Percentiles rank a stretch among this genome's conserved stretches.
These are phyloP conservation scores for Pythium monospermum DNA, from an alignment of 352 stramenopile species.

Conservation along the genomic window DNA sequence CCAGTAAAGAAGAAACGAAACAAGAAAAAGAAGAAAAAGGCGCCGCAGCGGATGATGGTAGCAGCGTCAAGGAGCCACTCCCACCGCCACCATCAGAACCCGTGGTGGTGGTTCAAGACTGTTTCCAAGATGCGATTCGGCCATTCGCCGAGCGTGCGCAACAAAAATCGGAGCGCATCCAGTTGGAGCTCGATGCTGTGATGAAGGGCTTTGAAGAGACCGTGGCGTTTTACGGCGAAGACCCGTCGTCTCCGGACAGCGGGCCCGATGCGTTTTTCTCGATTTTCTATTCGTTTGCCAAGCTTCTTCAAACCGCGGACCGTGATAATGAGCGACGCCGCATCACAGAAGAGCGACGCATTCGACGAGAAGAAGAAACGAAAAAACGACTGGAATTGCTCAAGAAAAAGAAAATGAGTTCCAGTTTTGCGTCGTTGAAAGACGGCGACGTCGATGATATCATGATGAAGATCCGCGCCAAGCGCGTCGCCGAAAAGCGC, in stretches of 20 bases:
- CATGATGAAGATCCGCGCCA: conserved; percentile 76
- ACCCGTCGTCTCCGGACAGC: conserved; percentile 59
- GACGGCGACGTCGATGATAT: conserved; percentile 80
- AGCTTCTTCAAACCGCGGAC: conserved; percentile 72
- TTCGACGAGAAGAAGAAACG: conserved; percentile 72
- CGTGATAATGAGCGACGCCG: conserved; percentile 83
- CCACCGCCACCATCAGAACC: no score
- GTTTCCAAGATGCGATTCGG: conserved; percentile 70
- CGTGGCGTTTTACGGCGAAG: conserved; percentile 69
- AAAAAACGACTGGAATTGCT: conserved; percentile 78
- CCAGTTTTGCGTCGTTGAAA: conserved; percentile 63
- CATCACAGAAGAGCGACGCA: conserved; percentile 68
- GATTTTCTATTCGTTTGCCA: conserved; percentile 83
- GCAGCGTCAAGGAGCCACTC: no score
- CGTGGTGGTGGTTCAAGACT: conserved; percentile 40
- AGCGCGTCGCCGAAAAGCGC: conserved; percentile 73
- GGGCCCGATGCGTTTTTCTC: conserved; percentile 79
- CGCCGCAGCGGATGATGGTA: no score
- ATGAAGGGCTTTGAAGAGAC: conserved; percentile 64
- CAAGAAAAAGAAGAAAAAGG: no score
- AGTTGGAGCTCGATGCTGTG: conserved; percentile 50
- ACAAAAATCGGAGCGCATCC: conserved; percentile 52
- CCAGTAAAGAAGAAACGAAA: background rate
- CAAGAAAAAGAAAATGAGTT: conserved; percentile 76
- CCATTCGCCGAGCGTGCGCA: conserved; percentile 70